Conservation (phyloP, 371 early-diverging fungal genomes). For the Zychaea mexicana region DNA sequence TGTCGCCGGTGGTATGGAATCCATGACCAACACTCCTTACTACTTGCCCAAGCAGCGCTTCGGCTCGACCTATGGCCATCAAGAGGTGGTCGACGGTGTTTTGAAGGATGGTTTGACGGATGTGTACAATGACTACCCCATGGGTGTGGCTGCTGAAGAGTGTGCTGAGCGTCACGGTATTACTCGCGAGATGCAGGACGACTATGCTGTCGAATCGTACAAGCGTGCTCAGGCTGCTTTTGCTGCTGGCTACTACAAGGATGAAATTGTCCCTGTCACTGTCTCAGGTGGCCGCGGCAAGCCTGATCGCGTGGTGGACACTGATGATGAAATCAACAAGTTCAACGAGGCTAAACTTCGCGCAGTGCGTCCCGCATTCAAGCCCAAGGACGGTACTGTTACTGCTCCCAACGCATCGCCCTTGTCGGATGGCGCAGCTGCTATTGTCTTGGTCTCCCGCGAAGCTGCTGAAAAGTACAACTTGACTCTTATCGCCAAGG, state of each 20-base stretch:
- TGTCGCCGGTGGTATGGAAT: slow-evolving; percentile 96
- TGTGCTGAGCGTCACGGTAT: slow-evolving; percentile 85
- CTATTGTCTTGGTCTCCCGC: slow-evolving; percentile 85
- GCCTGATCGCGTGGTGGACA: slow-evolving; percentile 75
- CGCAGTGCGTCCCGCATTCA: slow-evolving; percentile 90
- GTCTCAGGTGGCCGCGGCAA: slow-evolving; percentile 85
- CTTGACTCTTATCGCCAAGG: slow-evolving; percentile 75
- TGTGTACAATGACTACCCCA: slow-evolving; percentile 82
- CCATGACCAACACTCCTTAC: slow-evolving; percentile 97
- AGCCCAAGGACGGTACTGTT: slow-evolving; percentile 83
- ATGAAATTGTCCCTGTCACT: slow-evolving; percentile 89
- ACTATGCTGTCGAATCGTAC: slow-evolving; percentile 87
- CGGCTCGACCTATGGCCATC: slow-evolving; percentile 87
- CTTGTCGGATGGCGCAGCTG: slow-evolving; percentile 94
- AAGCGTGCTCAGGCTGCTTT: slow-evolving; percentile 87
- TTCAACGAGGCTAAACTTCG: slow-evolving; percentile 79
- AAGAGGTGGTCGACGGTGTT: slow-evolving; percentile 84
- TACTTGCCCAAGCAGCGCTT: slow-evolving; percentile 84
- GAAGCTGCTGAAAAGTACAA: slow-evolving; percentile 74
- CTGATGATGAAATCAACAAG: slow-evolving; percentile 82
- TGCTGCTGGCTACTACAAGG: slow-evolving; percentile 71
- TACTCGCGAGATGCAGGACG: slow-evolving; percentile 87
- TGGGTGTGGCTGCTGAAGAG: slow-evolving; percentile 96
- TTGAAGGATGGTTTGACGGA: slow-evolving; percentile 94
- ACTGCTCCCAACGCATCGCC: slow-evolving; percentile 97